These are phyloP conservation scores for Ligustrum vulgare DNA, from an alignment of 257 asterid species.

Conservation along the genomic window DNA sequence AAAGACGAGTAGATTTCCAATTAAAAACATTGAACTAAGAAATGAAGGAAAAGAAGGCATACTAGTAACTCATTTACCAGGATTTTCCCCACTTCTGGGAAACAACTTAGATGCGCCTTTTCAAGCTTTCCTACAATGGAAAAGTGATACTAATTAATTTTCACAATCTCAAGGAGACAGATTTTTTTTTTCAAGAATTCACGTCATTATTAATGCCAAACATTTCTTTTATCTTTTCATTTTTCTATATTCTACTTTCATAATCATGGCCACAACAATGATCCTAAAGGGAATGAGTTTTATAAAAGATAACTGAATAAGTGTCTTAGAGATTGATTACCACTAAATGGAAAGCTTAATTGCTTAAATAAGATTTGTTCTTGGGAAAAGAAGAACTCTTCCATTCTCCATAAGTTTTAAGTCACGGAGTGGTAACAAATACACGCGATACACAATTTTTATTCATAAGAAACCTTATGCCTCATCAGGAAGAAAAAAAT, in stretches of 20 bases:
- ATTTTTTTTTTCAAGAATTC: neutral
- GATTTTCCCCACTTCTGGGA: slow-evolving; percentile 54
- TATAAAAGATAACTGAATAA: neutral
- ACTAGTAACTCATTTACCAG: slow-evolving; percentile 48
- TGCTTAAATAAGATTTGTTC: neutral
- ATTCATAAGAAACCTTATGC: neutral
- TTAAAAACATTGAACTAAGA: neutral
- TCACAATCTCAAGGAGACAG: neutral
- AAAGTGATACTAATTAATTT: slow-evolving; percentile 1
- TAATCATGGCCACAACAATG: neutral
- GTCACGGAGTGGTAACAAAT: neutral
- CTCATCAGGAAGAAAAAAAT: neutral
- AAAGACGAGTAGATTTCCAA: neutral
- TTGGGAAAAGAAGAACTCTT: neutral
- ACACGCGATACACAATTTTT: neutral
- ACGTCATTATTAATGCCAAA: neutral
- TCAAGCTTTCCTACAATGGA: slow-evolving; percentile 59
- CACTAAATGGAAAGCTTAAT: neutral
- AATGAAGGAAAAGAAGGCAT: slow-evolving; percentile 17
- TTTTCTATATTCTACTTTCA: neutral
- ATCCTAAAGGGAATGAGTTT: neutral
- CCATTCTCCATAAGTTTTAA: neutral
- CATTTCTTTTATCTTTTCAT: neutral
- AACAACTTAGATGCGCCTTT: slow-evolving; percentile 59
- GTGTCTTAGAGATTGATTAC: neutral